Conservation (phyloP, 2,329 filamentous ascomycete species). For the Alternaria solani region DNA sequence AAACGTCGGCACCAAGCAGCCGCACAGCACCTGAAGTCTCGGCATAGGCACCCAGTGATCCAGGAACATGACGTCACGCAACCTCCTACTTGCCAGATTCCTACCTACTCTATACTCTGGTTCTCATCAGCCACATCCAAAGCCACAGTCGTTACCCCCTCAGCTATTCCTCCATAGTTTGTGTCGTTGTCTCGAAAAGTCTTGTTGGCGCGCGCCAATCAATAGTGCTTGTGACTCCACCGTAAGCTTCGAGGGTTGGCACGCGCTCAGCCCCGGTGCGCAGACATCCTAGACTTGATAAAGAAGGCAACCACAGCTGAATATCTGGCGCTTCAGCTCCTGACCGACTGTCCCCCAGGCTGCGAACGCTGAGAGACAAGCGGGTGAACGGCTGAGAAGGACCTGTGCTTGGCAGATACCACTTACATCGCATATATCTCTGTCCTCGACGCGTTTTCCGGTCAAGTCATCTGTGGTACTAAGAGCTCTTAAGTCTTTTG, state of each 20-base stretch:
- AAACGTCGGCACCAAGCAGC: neutral
- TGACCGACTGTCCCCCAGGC: neutral
- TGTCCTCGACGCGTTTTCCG: neutral
- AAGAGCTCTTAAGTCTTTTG: neutral
- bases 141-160: neutral
- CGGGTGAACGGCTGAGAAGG: neutral
- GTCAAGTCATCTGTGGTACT: too few relatives aligned
- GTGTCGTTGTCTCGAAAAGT: neutral
- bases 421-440: neutral
- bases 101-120: neutral
- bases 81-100: neutral
- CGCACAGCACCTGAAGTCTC: neutral
- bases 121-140: neutral
- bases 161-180: neutral
- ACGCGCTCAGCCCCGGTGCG: slow-evolving; percentile 19
- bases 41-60: neutral
- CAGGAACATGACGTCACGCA: neutral
- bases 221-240: slow-evolving; percentile 16
- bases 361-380: neutral
- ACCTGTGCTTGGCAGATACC: neutral
- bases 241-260: slow-evolving; percentile 8
- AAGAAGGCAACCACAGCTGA: slow-evolving; percentile 18
- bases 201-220: neutral
- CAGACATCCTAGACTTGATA: slow-evolving; percentile 7
- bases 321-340: neutral